phyloP scores from a whole-genome alignment of 2,329 filamentous ascomycete species.

The Xylaria multiplex region DNA sequence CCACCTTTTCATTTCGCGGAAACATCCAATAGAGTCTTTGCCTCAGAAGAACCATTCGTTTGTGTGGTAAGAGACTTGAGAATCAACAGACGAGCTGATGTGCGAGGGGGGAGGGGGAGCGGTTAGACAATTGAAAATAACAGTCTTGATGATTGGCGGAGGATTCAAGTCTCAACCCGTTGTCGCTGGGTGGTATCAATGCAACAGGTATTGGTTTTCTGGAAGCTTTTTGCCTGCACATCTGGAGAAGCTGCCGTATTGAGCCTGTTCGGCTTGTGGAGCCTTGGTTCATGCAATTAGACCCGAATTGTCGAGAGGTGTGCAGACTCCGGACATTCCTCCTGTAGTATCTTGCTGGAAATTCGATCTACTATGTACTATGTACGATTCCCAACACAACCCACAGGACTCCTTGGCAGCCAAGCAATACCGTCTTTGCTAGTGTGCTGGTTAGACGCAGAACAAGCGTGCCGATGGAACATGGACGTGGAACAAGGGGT shows the following conservation, averaged over 20 bases:
- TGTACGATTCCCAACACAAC: constrained; percentile 26
- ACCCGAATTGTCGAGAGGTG: no score
- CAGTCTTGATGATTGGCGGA: constrained; percentile 6
- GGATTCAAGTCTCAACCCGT: constrained; percentile 34
- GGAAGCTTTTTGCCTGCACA: constrained; percentile 39
- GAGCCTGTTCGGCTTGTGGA: constrained; percentile 37
- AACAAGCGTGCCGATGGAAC: constrained; percentile 38
- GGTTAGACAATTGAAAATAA: not conserved
- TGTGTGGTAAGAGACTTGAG: constrained; percentile 2
- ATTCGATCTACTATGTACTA: constrained; percentile 9
- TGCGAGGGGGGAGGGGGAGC: not conserved
- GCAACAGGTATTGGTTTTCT: constrained; percentile 37
- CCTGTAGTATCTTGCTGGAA: constrained; percentile 2
- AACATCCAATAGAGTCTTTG: constrained; percentile 21
- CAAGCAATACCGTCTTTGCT: constrained; percentile 17
- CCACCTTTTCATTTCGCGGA: constrained; percentile 18
- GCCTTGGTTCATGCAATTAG: constrained; percentile 35
- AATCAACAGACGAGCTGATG: not conserved
- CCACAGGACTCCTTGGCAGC: constrained; percentile 15
- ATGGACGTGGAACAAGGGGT: constrained; percentile 40
- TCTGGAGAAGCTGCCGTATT: constrained; percentile 33
- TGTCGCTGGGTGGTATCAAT: constrained; percentile 34
- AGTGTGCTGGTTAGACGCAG: constrained; percentile 37
- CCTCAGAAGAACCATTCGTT: not conserved
- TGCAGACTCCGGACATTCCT: not conserved